Conservation (phyloP, 2,329 filamentous ascomycete species). For the Sporothrix humicola region DNA sequence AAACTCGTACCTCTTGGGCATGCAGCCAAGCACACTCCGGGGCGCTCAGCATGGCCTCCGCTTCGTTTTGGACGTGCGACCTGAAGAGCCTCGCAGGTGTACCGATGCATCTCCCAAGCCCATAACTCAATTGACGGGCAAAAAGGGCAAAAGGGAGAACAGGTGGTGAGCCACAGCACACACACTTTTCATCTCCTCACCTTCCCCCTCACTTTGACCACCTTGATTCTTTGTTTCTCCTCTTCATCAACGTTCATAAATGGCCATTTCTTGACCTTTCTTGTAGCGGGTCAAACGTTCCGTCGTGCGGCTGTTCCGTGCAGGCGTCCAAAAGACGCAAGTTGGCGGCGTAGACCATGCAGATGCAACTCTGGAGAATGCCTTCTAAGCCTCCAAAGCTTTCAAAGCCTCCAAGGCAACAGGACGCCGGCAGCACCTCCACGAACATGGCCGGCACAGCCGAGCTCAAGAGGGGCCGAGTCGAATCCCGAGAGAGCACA, state of each 20-base stretch:
- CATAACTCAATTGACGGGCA: not conserved
- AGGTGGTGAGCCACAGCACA: slow-evolving; percentile 6
- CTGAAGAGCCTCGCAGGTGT: not conserved
- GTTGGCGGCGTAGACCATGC: slow-evolving; percentile 20
- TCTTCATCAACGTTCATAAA: not conserved
- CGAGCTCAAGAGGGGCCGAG: slow-evolving; percentile 5
- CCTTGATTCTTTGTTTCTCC: not conserved
- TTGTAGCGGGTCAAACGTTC: slow-evolving; percentile 3
- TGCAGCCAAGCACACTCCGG: slow-evolving; percentile 2
- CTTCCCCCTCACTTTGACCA: not conserved
- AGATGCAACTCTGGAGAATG: not conserved
- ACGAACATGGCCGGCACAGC: not conserved
- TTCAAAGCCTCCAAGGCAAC: not conserved
- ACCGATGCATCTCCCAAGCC: not conserved
- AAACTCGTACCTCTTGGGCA: not conserved
- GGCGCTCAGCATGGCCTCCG: slow-evolving; percentile 2
- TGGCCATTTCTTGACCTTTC: not conserved
- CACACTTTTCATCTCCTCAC: not conserved
- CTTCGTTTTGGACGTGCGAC: not conserved
- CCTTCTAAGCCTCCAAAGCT: not conserved
- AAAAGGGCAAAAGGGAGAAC: not conserved
- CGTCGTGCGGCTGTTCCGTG: slow-evolving; percentile 10
- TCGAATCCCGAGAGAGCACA: not conserved
- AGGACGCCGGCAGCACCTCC: not conserved
- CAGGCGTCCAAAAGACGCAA: slow-evolving; percentile 18